Evolutionary conservation across 225 moss, liverwort and hornwort genomes (phyloP).

Genomic region (Polytrichum formosum): DNA sequence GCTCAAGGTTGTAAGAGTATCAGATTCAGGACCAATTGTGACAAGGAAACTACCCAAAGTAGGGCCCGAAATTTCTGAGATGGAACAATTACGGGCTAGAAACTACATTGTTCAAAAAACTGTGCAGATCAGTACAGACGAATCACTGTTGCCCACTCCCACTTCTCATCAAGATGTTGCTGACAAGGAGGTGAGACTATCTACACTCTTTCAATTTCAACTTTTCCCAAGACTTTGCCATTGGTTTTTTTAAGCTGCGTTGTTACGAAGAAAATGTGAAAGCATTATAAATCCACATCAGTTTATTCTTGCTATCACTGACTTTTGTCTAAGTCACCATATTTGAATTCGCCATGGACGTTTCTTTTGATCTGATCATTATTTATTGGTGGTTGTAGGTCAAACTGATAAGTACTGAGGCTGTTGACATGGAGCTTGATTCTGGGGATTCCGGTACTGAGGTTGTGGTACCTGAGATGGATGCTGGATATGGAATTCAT

Average conservation of each 20-base stretch:
- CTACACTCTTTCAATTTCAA: not conserved
- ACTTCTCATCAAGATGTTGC: not conserved
- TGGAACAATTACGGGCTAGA: conserved; percentile 9
- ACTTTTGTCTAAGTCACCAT: not conserved
- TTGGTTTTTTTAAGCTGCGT: no score
- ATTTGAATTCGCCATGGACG: not conserved
- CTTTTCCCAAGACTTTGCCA: not conserved
- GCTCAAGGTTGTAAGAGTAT: conserved; percentile 36
- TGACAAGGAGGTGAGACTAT: not conserved
- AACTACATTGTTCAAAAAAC: conserved; percentile 8
- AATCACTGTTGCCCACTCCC: not conserved
- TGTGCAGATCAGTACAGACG: not conserved
- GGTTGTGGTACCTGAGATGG: not conserved
- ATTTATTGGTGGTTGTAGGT: not conserved
- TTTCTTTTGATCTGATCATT: not conserved
- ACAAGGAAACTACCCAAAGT: conserved; percentile 14
- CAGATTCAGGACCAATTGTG: conserved; percentile 25
- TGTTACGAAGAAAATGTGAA: no score
- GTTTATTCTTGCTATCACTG: not conserved
- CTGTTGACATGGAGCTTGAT: conserved; percentile 1
- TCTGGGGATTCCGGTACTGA: not conserved
- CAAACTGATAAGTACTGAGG: not conserved
- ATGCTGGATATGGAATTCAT: no score
- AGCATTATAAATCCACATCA: not conserved
- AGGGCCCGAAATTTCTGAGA: conserved; percentile 19